Evolutionary conservation across 805 yeast species (phyloP).

Genomic region (Saccharomyces jurei): DNA sequence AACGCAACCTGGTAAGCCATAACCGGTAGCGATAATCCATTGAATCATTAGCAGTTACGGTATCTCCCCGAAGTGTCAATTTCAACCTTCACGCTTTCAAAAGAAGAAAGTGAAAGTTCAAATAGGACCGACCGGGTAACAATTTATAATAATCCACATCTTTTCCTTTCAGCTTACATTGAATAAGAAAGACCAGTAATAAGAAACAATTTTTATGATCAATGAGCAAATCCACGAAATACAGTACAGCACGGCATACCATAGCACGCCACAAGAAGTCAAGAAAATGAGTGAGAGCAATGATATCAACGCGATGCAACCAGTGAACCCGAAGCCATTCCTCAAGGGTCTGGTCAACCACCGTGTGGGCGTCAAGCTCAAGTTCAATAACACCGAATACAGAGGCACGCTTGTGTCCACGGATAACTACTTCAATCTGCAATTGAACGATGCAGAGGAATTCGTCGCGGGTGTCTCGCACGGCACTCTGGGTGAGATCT

Average conservation of each 20-base stretch:
- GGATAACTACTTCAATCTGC: conserved; percentile 89
- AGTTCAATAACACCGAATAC: conserved; percentile 88
- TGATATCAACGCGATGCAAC: conserved; percentile 21
- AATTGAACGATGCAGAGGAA: conserved; percentile 56
- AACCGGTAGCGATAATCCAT: too few species aligned
- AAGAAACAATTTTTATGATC: background rate
- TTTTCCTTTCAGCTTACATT: background rate
- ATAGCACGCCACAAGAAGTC: background rate
- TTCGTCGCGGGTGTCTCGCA: conserved; percentile 40
- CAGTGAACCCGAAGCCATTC: conserved; percentile 87
- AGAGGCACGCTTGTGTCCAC: conserved; percentile 68
- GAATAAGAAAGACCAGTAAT: background rate
- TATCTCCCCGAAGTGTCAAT: background rate
- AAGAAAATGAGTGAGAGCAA: background rate
- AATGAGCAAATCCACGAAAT: background rate
- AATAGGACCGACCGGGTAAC: too few species aligned
- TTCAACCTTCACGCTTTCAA: too few species aligned
- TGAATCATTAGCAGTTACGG: too few species aligned
- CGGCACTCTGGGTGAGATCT: conserved; percentile 62
- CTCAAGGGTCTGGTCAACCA: conserved; percentile 66
- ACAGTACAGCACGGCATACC: background rate
- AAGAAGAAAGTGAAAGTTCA: too few species aligned
- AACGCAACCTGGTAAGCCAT: background rate
- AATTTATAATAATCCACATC: background rate
- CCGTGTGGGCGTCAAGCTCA: conserved; percentile 67